Percentiles rank a stretch among this genome's conserved stretches.
These are phyloP conservation scores for Hydnomerulius pinastri DNA, from an alignment of 768 basidiomycete genomes.

Conservation along the genomic window DNA sequence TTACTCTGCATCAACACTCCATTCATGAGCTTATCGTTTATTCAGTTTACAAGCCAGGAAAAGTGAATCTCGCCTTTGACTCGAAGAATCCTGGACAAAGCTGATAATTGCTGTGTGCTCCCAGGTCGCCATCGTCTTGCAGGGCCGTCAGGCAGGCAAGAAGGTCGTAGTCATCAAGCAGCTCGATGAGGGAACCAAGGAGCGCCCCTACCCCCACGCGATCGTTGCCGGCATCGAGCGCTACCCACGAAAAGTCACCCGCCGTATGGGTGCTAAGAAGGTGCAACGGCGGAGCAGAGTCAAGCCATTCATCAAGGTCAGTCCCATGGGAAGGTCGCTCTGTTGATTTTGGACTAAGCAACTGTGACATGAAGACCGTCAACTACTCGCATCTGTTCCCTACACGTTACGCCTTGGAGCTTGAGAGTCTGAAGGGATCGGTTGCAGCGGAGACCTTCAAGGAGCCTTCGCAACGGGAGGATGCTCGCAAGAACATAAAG, in stretches of 20 bases:
- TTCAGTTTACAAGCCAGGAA: slow-evolving; percentile 92
- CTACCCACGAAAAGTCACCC: slow-evolving; percentile 97
- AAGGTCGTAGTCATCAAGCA: slow-evolving; percentile 99
- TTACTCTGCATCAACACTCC: not conserved
- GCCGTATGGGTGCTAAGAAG: slow-evolving; percentile 97
- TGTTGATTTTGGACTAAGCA: not conserved
- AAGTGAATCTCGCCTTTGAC: slow-evolving; percentile 49
- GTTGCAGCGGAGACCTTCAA: slow-evolving; percentile 92
- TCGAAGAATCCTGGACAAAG: not conserved
- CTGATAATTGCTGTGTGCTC: slow-evolving; percentile 1
- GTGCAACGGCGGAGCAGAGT: slow-evolving; percentile 90
- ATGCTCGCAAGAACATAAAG: slow-evolving; percentile 95
- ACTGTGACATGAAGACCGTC: slow-evolving; percentile 55
- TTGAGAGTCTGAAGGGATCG: slow-evolving; percentile 90
- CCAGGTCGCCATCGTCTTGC: slow-evolving; percentile 94
- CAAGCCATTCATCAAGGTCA: slow-evolving; percentile 99
- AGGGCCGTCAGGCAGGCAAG: slow-evolving; percentile 98
- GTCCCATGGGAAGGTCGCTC: slow-evolving; percentile 19
- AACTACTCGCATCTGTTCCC: slow-evolving; percentile 99
- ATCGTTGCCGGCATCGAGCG: slow-evolving; percentile 98
- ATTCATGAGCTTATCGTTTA: slow-evolving; percentile 16
- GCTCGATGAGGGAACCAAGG: slow-evolving; percentile 94
- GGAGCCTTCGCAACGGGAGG: slow-evolving; percentile 93
- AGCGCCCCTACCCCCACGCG: slow-evolving; percentile 95
- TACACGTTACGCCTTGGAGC: slow-evolving; percentile 96